phyloP scores from a whole-genome alignment of 352 stramenopile species.

The Globisporangium abappressorium region DNA sequence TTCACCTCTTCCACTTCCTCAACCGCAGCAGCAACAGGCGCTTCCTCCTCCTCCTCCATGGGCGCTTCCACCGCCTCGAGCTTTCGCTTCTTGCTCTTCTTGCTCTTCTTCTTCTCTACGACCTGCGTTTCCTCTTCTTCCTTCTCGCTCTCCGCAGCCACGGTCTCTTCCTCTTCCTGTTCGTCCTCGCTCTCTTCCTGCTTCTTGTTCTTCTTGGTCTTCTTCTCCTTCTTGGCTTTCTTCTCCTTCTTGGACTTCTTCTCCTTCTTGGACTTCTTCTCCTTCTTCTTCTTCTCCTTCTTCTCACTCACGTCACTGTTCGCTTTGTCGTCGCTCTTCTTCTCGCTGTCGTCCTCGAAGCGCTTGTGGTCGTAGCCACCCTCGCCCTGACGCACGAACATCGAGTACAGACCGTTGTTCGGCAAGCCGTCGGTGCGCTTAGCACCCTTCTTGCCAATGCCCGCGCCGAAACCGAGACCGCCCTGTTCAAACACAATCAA shows the following conservation, averaged over 20 bases:
- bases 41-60: slow-evolving; percentile 8
- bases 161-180: slow-evolving; percentile 18
- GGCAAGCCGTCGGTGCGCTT: slow-evolving; percentile 74
- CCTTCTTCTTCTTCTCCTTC: slow-evolving; percentile 24
- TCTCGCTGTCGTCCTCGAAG: slow-evolving; percentile 30
- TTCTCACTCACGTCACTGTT: slow-evolving; percentile 32
- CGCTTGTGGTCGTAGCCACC: slow-evolving; percentile 78
- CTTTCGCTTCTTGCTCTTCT: slow-evolving; percentile 26
- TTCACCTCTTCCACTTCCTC: slow-evolving; percentile 18
- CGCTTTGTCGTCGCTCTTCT: slow-evolving; percentile 39
- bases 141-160: slow-evolving; percentile 24
- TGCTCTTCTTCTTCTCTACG: slow-evolving; percentile 17
- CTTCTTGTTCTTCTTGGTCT: slow-evolving; percentile 35
- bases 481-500: slow-evolving; percentile 30
- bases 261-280: slow-evolving; percentile 20
- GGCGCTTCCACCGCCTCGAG: slow-evolving; percentile 9
- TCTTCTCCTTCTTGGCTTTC: slow-evolving; percentile 19
- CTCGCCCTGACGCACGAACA: slow-evolving; percentile 82
- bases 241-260: slow-evolving; percentile 17
- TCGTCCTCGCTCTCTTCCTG: slow-evolving; percentile 20
- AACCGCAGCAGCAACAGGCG: slow-evolving; percentile 15
- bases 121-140: slow-evolving; percentile 25
- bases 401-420: slow-evolving; percentile 79
- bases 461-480: slow-evolving; percentile 64
- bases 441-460: slow-evolving; percentile 42